Evolutionary conservation across 352 stramenopile species (phyloP).

Genomic region (Pythium folliculosum): DNA sequence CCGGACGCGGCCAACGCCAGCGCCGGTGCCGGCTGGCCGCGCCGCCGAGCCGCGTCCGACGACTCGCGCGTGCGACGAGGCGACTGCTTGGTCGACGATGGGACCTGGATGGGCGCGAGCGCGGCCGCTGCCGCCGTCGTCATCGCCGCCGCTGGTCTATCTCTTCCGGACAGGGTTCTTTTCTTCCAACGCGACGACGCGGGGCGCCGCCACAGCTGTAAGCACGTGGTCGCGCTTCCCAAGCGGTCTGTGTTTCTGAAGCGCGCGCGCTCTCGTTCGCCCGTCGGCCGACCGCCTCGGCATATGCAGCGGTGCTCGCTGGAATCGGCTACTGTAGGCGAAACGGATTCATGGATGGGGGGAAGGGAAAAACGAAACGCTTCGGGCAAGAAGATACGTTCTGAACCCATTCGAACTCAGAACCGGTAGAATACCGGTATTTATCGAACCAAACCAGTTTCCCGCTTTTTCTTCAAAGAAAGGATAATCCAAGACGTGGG

Average conservation of each 20-base stretch:
- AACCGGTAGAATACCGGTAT: neutral
- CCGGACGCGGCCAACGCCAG: conserved; percentile 20
- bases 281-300: too few relatives aligned
- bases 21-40: conserved; percentile 2
- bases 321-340: neutral
- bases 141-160: too few relatives aligned
- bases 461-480: too few relatives aligned
- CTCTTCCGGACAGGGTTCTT: neutral
- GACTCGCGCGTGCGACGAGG: neutral
- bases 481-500: too few relatives aligned
- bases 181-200: neutral
- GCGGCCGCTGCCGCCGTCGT: neutral
- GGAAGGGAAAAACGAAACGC: neutral
- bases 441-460: neutral
- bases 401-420: neutral
- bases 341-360: neutral
- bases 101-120: conserved; percentile 15
- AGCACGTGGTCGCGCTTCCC: too few relatives aligned
- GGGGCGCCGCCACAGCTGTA: too few relatives aligned
- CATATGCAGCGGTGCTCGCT: too few relatives aligned
- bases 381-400: neutral
- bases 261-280: too few relatives aligned
- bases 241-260: neutral
- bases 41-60: neutral
- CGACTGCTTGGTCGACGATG: neutral